Evolutionary conservation across 2,329 filamentous ascomycete genomes (phyloP).

Genomic region (Aureobasidium pullulans): DNA sequence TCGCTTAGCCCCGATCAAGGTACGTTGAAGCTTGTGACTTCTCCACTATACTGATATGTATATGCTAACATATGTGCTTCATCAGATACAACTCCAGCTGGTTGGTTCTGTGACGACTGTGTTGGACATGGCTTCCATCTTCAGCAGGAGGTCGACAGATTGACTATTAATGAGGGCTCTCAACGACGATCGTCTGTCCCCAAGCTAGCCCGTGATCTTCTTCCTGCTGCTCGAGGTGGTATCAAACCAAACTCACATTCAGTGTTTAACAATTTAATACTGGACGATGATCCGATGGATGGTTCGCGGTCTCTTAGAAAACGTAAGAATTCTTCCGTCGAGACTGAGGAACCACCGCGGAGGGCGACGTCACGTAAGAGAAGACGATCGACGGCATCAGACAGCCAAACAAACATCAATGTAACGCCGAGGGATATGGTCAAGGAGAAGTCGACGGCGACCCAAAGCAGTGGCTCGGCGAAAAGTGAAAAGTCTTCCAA

Average conservation of each 20-base stretch:
- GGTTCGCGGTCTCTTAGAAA: conserved; percentile 73
- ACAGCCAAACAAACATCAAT: conserved; percentile 22
- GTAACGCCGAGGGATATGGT: conserved; percentile 16
- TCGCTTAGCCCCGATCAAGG: conserved; percentile 56
- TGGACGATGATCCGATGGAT: conserved; percentile 66
- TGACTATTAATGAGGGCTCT: conserved; percentile 33
- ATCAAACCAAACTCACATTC: conserved; percentile 66
- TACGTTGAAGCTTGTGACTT: conserved; percentile 35
- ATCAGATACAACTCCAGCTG: conserved; percentile 41
- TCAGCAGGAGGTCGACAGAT: conserved; percentile 31
- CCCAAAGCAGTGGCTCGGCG: conserved; percentile 17
- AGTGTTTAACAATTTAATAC: conserved; percentile 64
- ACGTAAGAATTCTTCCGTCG: conserved; percentile 69
- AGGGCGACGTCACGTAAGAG: conserved; percentile 34
- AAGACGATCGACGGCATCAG: conserved; percentile 30
- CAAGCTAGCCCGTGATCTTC: conserved; percentile 58
- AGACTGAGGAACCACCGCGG: conserved; percentile 43
- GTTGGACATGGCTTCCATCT: conserved; percentile 45
- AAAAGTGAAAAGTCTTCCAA: conserved; percentile 24
- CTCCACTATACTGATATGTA: not conserved
- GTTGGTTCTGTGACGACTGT: conserved; percentile 57
- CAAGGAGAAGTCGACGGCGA: conserved; percentile 15
- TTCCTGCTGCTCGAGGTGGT: conserved; percentile 59
- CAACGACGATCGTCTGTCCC: conserved; percentile 55
- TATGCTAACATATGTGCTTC: conserved; percentile 19